Conservation (phyloP, 1,284 basidiomycete species). For the Rhodotorula sp. region DNA sequence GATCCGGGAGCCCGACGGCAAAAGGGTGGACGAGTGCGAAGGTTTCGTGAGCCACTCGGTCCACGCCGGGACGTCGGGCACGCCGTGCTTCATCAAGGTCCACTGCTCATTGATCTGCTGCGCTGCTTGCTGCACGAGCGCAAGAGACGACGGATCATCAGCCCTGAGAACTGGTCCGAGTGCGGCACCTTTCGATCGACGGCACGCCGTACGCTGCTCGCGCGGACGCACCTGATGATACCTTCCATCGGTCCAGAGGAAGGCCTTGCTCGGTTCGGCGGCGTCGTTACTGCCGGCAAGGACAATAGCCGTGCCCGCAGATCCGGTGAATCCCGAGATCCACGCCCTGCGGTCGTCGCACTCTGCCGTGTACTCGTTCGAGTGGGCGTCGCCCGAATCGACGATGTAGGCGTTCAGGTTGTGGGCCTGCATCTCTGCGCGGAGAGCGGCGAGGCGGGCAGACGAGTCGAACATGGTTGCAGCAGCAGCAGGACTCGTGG, state of each 20-base stretch:
- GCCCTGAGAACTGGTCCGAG: no score
- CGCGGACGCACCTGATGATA: constrained; percentile 27
- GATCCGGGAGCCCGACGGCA: constrained; percentile 56
- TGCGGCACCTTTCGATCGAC: background rate
- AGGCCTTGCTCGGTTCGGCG: constrained; percentile 4
- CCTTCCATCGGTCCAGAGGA: constrained; percentile 34
- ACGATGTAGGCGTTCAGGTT: constrained; percentile 28
- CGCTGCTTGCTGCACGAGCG: constrained; percentile 25
- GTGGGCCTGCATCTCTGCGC: constrained; percentile 6
- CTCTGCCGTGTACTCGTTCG: constrained; percentile 29
- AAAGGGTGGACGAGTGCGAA: constrained; percentile 19
- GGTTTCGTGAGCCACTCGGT: constrained; percentile 31
- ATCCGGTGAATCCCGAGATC: constrained; percentile 38
- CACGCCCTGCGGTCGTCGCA: constrained; percentile 31
- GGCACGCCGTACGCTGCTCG: background rate
- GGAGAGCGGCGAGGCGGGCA: constrained; percentile 17
- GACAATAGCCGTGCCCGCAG: constrained; percentile 32
- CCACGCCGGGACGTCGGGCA: constrained; percentile 29
- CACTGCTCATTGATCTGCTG: constrained; percentile 31
- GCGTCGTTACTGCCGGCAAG: background rate
- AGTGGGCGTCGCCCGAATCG: constrained; percentile 29
- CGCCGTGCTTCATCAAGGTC: constrained; percentile 34
- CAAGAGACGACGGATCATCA: no score
- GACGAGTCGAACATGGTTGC: constrained; percentile 13
- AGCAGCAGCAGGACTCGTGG: background rate